Percentiles rank a stretch among this genome's conserved stretches.
Conservation (phyloP, 148 eudicot species). For the Bassia scoparia region DNA sequence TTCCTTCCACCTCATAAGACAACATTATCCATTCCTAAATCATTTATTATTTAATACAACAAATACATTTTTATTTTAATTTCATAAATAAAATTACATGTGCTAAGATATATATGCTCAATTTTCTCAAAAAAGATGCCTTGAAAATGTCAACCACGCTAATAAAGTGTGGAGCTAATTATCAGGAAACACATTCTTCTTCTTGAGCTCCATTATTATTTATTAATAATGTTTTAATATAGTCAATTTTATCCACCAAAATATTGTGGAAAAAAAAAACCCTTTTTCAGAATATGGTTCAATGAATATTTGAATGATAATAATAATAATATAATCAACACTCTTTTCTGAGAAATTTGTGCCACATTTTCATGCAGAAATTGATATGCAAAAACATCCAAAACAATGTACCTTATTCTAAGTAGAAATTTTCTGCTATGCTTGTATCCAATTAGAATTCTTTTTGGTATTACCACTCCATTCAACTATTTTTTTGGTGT, state of each 20-base stretch:
- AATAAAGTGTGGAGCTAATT: conserved; percentile 8
- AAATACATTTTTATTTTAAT: no score
- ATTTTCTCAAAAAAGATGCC: background rate
- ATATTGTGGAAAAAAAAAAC: background rate
- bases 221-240: no score
- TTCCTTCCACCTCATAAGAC: no score
- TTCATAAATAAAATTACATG: no score
- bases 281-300: background rate
- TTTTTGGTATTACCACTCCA: no score
- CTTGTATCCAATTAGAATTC: background rate
- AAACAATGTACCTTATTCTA: background rate
- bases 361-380: conserved; percentile 16
- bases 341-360: background rate
- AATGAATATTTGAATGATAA: conserved; percentile 10
- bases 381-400: background rate
- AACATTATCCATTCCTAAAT: no score
- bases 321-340: no score
- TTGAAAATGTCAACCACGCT: conserved; percentile 2
- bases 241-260: conserved; percentile 12
- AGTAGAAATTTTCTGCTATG: conserved; percentile 11
- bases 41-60: no score
- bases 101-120: background rate
- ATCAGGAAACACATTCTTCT: conserved; percentile 3
- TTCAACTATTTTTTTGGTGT: no score
- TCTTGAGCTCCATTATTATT: background rate